Base-by-base conservation (phyloP, 805 yeast genomes). In the Ogataea corticis region DNA sequence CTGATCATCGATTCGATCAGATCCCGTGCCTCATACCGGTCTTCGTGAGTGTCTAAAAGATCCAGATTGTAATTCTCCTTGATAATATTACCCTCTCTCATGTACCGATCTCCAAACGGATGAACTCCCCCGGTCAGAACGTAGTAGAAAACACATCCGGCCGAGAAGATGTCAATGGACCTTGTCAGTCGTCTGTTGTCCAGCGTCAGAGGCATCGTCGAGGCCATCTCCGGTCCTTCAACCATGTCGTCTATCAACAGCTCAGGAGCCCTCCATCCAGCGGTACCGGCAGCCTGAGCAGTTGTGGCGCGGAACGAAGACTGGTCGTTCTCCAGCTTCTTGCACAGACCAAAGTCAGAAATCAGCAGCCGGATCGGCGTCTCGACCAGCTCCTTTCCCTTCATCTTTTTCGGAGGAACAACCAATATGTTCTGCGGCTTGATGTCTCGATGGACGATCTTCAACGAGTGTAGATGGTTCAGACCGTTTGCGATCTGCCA, bases 181-280 rank as follows among this genome's bases (percentile, higher is more conserved):
- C 91, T 78, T 0, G 97, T 91, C 32, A 90, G 72, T 42, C 96
- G 72, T 52, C 85, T 79, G 36, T 70, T 71, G 17, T 38, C 44
- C 18, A 37, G 13, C 1, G 46, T 35, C 15, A 35, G 21, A 7
- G 41, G 14, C 2, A 30, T 41, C 15, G 47, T 18, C 4, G 40
- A 18, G 10, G 34, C 28, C n/a, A 42, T 16, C n/a, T 36, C 45
- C 0, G 55, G 34, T 27, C 37, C 44, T 23, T 68, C 64, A 10
- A 54, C 42, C 16, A 27, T 17, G 17, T 64, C 72, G 34, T 73
- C 78, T 18, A 77, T 63, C 30, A 88, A 66, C 28, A 88, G 65
- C 58, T 94, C 99, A 0, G 99, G 99, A 0, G 99, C 98, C 56
- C 97, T 77, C 99, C 99, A 94, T 3, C 99, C 99, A 3, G 94